These are phyloP conservation scores for Candida tibetensis DNA, from an alignment of 805 yeast genomes.

Conservation along the genomic window DNA sequence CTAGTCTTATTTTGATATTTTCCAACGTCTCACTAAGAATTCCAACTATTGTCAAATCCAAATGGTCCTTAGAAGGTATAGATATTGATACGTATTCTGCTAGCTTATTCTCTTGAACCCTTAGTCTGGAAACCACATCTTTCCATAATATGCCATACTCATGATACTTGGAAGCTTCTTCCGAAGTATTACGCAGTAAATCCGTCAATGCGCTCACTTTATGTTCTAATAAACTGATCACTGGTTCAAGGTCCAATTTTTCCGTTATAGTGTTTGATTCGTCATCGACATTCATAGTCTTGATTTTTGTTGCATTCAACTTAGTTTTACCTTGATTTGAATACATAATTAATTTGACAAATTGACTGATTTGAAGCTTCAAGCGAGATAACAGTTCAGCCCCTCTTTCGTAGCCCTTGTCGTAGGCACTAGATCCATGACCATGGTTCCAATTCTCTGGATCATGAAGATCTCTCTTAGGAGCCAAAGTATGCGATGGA, in stretches of 20 bases:
- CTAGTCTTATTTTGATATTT: constrained; percentile 2
- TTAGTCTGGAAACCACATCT: constrained; percentile 20
- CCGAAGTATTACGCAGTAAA: constrained; percentile 22
- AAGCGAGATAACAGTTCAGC: constrained; percentile 22
- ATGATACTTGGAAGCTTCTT: constrained; percentile 27
- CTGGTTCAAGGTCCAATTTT: constrained; percentile 35
- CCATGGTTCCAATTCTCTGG: constrained; percentile 14
- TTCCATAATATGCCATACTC: constrained; percentile 27
- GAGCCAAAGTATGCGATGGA: not conserved
- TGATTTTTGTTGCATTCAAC: not conserved
- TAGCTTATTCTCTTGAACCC: constrained; percentile 26
- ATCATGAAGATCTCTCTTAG: constrained; percentile 2
- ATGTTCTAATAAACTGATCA: constrained; percentile 26
- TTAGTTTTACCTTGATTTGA: not conserved
- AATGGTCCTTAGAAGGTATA: constrained; percentile 4
- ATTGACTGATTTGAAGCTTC: constrained; percentile 4
- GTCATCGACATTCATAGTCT: constrained; percentile 25
- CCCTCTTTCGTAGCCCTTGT: constrained; percentile 36
- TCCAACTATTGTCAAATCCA: constrained; percentile 4
- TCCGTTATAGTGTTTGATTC: constrained; percentile 29
- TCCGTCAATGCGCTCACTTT: constrained; percentile 28
- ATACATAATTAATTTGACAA: constrained; percentile 7
- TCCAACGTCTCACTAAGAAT: constrained; percentile 7
- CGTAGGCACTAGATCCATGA: constrained; percentile 30
- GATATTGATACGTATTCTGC: constrained; percentile 13